Evolutionary conservation across 805 yeast species (phyloP).

Genomic region (Candida caryicola): DNA sequence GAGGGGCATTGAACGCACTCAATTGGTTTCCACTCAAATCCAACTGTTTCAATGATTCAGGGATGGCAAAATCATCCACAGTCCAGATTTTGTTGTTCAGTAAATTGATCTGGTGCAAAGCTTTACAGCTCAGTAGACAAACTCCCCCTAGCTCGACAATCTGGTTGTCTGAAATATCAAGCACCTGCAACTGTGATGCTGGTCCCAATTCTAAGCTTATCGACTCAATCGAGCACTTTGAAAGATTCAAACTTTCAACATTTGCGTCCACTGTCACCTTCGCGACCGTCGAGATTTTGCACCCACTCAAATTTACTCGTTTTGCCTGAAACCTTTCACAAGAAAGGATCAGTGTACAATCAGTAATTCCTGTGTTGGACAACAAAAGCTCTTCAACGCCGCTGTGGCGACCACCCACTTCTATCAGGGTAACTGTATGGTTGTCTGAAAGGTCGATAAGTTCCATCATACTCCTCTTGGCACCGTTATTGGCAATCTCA

Average conservation of each 20-base stretch:
- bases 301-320: slow-evolving; percentile 3
- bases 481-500: background rate
- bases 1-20: background rate
- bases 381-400: background rate
- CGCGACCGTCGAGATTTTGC: slow-evolving; percentile 1
- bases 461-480: background rate
- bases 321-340: background rate
- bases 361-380: background rate
- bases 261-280: background rate
- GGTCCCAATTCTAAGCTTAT: background rate
- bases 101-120: slow-evolving; percentile 1
- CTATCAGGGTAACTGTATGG: background rate
- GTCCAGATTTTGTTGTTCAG: slow-evolving; percentile 5
- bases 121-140: slow-evolving; percentile 1
- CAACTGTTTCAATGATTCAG: background rate
- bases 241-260: background rate
- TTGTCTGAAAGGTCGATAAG: background rate
- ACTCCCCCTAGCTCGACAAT: background rate
- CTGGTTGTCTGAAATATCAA: slow-evolving; percentile 1
- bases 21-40: slow-evolving; percentile 6
- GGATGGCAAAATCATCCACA: slow-evolving; percentile 2
- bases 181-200: background rate
- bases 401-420: background rate
- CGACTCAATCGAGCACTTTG: background rate
- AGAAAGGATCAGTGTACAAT: background rate